Base-by-base conservation (phyloP, 352 stramenopile genomes). In the Globisporangium parvum region DNA sequence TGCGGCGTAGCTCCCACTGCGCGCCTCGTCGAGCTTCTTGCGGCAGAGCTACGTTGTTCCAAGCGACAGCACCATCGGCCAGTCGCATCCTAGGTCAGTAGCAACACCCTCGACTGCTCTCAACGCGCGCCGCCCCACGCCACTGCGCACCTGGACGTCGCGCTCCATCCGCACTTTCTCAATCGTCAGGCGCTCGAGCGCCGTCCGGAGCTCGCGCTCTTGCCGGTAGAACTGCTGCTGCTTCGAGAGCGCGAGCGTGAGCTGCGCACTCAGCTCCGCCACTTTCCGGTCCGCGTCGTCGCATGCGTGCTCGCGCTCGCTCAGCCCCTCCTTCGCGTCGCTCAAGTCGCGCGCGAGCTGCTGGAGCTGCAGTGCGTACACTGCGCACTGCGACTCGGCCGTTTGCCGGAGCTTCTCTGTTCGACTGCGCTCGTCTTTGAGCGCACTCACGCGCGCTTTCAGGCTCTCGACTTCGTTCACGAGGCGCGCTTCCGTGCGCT, bases 171-270 rank as follows among this genome's bases (percentile, higher is more conserved):
- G 64, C 47, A 77, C 72, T 55, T 81, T 80, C 44, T 89, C 80
- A 3, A 91, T 61, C 28, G 73, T 81, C 57, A 79, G 62, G 23
- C 77, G 61, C 39, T 91, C 80, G 18, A 88, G 46, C 6, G 77
- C 53, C 15, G 73, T 82, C 24, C 77, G 67, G 50, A 89, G 60
- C 37, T 91, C 78, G 11, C 80, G 75, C 44, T 91, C 80, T 59
- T 87, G 76, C 18, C 78, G 67, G 44, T 87, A 84, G 35, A 86
- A 77, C 24, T 88, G 78, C 31, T 91, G 78, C 40, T 91, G 80
- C 44, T 85, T 89, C 14, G 80, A 85, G 10, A 91, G 53, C 9
- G 78, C 70, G n/a, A 80, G 63, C 15, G 76, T 84, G 4, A 91
- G 63, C 51, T 91, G 80, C 1, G 73, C 54, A 57, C 76, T 88